Base-by-base conservation (phyloP, 2,329 filamentous ascomycete species). In the Blumeria hordei region DNA sequence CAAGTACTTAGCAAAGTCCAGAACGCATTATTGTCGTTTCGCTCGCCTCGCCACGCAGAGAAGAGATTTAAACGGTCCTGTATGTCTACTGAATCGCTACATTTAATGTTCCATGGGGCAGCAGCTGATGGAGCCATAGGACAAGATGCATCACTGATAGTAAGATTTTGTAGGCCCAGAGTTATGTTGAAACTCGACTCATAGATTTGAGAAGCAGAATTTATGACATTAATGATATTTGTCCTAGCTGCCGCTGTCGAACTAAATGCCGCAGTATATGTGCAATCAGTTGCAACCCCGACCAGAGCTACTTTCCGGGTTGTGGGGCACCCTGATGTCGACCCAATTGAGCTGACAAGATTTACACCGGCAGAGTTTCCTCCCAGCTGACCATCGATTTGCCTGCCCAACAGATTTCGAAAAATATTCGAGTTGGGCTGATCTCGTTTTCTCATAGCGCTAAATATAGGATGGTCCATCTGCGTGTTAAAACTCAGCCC, bases 101-200 rank as follows among this genome's bases (percentile, higher is more conserved):
- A 98, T 21, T 70, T 76, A 55, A 85, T 72, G 64, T 98, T 98
- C 88, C 90, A 98, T 0, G 80, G 80, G 0, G 85, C 81, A 4
- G 80, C 75, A 1, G 76, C 64, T 9, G 80, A 74, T 6, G 83
- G 70, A 0, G 78, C 76, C 3, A 77, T 77, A 0, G 90, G 86
- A 64, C 92, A 98, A n/a, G 72, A 71, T 3, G 74, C 68, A 47
- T 85, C 78, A 56, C 78, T 85, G 58, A 95, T 77, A 34, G 87
- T 84, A 54, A 98, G 69, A 64, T 94, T 94, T 61, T 82, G 79
- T 57, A 98, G 78, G 45, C 88, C 92, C 37, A 98, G 78, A 0
- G 88, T 90, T 62, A 98, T 90, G 68, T 95, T 95, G 71, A 98
- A 96, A 7, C 85, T 85, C 61, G 74, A 78, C 67, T 98, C 92